Evolutionary conservation across 164 flowering plant genomes (phyloP), one percentile per base, ranked within the genome.

Genomic region (Aristolochia fimbriata): DNA sequence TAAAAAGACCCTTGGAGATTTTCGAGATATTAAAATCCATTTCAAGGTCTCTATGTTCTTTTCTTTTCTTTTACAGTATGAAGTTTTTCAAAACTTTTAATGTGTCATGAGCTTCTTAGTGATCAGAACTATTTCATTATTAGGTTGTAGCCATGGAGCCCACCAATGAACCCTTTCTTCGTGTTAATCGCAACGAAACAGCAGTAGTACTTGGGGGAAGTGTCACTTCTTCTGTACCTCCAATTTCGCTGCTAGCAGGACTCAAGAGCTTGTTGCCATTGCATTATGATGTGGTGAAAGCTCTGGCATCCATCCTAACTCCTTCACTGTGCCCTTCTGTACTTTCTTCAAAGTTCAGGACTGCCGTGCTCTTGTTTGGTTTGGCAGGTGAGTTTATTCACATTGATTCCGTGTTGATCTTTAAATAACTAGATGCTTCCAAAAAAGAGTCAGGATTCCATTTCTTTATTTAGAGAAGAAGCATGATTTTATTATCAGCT

Each of bases 141-240:
- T 73, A 92, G 98, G 93, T 86, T 56, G 71, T 83, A 55, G 88
- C 83, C 33, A 80, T 84, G 83, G 96, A 92, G 69, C 98, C 96
- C 49, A 67, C 73, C 20, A 80, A 84, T 27, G 91, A 83, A 73
- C 65, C 74, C 8, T 58, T 87, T 72, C 84, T 92, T 50, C 80
- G 86, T 65, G 85, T 85, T 60, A 84, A 87, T 69, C 67, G 76
- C 48, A 66, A 73, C 23, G 78, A 81, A 72, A 89, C 98, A 60
- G 95, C 95, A 30, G 87, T 89, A 55, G 91, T 89, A 55, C 96
- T 87, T 71, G 96, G 88, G 55, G 96, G 96, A 31, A 86, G 78
- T 76, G 80, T 74, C 67, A 72, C 88, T 60, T 84, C 93, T 70
- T 69, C 88, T 57, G 53, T 92, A 57, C 98, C 91, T 25, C 93